Evolutionary conservation across 495 filamentous ascomycete genomes (phyloP).

Genomic region (Penicillium tannophilum): DNA sequence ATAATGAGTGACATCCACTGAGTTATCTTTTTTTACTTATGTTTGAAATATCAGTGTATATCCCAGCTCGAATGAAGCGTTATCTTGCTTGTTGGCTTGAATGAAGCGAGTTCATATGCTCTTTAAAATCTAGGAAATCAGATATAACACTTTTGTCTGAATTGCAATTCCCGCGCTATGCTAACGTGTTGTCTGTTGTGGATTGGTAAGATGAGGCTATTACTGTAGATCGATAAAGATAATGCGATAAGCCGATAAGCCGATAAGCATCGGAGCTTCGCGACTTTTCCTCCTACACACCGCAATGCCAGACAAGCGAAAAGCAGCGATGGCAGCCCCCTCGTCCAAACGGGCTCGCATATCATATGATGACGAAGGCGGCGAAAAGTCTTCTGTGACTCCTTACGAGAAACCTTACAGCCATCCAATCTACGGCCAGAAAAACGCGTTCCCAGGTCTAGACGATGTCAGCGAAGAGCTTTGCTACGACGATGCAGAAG

Average conservation of each 20-base stretch:
- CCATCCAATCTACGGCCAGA: constrained; percentile 73
- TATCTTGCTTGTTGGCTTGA: too few species aligned
- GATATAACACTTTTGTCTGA: too few species aligned
- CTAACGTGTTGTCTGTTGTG: too few species aligned
- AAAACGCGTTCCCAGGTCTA: constrained; percentile 74
- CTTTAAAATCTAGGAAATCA: too few species aligned
- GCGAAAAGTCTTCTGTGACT: constrained; percentile 14
- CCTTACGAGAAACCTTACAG: constrained; percentile 49
- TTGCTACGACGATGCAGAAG: constrained; percentile 48
- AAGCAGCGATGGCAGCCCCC: constrained; percentile 23
- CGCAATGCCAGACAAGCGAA: constrained; percentile 42
- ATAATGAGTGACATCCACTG: too few species aligned
- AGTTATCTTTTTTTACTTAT: too few species aligned
- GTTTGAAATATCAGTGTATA: too few species aligned
- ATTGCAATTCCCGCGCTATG: too few species aligned
- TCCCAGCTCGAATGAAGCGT: too few species aligned
- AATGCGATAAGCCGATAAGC: constrained; percentile 1
- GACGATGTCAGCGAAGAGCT: constrained; percentile 57
- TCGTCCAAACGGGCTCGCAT: constrained; percentile 34
- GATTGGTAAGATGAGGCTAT: neutral
- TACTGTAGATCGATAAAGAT: neutral
- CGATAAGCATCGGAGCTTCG: neutral
- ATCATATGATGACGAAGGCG: constrained; percentile 31
- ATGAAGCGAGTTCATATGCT: too few species aligned
- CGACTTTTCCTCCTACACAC: constrained; percentile 18